These are phyloP conservation scores for Phytophthora kernoviae DNA, from an alignment of 352 stramenopile genomes.

Conservation along the genomic window DNA sequence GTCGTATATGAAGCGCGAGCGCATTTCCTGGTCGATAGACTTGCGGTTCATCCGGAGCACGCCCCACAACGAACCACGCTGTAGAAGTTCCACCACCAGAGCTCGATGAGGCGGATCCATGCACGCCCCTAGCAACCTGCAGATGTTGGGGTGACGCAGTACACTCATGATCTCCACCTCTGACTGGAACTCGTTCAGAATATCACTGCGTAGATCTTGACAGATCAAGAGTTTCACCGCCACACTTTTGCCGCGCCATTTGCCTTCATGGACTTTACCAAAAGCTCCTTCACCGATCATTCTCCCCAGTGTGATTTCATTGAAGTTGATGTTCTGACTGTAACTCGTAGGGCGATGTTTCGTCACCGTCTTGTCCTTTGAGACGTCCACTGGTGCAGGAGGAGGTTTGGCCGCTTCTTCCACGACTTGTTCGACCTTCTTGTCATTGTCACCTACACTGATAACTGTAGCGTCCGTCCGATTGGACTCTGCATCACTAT, in stretches of 20 bases:
- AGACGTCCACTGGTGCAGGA: constrained; percentile 17
- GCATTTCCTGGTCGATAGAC: constrained; percentile 61
- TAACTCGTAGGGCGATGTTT: constrained; percentile 29
- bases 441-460: constrained; percentile 25
- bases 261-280: constrained; percentile 71
- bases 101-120: constrained; percentile 93
- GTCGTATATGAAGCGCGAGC: constrained; percentile 70
- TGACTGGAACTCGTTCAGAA: constrained; percentile 69
- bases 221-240: constrained; percentile 74
- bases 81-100: constrained; percentile 93
- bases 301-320: constrained; percentile 56
- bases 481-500: constrained; percentile 22
- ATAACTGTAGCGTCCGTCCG: constrained; percentile 31
- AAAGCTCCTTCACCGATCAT: constrained; percentile 76
- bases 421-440: constrained; percentile 1
- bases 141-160: constrained; percentile 96
- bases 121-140: constrained; percentile 94
- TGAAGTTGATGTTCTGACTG: constrained; percentile 69
- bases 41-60: constrained; percentile 78
- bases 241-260: constrained; percentile 68
- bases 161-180: constrained; percentile 82
- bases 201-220: constrained; percentile 65
- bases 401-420: constrained; percentile 13
- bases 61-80: constrained; percentile 92
- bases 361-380: constrained; percentile 23